phyloP scores from a whole-genome alignment of 1,284 basidiomycete genomes.

The Pseudozyma tsukubaensis region DNA sequence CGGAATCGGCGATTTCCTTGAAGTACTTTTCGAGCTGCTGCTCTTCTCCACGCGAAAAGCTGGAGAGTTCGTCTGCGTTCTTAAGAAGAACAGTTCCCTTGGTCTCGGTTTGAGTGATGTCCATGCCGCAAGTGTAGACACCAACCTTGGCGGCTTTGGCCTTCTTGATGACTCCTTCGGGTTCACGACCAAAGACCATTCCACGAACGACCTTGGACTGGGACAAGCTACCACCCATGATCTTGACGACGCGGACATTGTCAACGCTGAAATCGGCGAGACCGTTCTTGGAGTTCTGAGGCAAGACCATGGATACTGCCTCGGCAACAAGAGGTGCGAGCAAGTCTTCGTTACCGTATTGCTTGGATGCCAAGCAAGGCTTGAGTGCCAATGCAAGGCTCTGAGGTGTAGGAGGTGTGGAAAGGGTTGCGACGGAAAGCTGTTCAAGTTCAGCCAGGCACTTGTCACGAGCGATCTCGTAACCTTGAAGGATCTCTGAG shows the following conservation, averaged over 20 bases:
- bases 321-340: conserved; percentile 89
- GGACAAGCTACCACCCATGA: conserved; percentile 89
- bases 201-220: conserved; percentile 90
- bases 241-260: conserved; percentile 97
- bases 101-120: conserved; percentile 96
- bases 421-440: conserved; percentile 72
- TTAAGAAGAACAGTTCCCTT: conserved; percentile 98
- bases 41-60: conserved; percentile 95
- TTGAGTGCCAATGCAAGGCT: conserved; percentile 84
- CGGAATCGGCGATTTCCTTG: conserved; percentile 95
- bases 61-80: conserved; percentile 92
- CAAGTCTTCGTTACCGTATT: conserved; percentile 90
- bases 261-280: conserved; percentile 75
- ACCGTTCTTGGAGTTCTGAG: conserved; percentile 70
- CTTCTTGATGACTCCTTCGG: conserved; percentile 85
- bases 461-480: conserved; percentile 90
- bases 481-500: conserved; percentile 87
- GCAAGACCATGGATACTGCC: conserved; percentile 74
- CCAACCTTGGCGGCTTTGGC: conserved; percentile 73
- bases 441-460: conserved; percentile 86
- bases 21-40: conserved; percentile 71
- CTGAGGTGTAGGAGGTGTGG: conserved; percentile 81
- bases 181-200: conserved; percentile 97
- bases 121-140: conserved; percentile 91
- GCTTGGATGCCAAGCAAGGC: conserved; percentile 94